Evolutionary conservation across 495 filamentous ascomycete species (phyloP).

Genomic region (Niebla homalea): DNA sequence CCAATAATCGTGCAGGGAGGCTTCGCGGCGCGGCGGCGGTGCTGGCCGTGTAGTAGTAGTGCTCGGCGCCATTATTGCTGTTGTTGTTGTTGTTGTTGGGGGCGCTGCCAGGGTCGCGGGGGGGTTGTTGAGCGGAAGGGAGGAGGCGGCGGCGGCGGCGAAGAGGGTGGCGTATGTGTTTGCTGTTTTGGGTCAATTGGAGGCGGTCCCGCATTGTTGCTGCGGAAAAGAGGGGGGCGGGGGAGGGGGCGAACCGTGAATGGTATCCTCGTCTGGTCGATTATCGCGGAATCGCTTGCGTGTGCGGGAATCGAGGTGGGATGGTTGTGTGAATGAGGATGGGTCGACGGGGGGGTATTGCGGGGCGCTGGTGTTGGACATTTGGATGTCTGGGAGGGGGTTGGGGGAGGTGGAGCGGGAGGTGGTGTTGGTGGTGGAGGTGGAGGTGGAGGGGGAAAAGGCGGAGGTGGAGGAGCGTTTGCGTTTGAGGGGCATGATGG

Average conservation of each 20-base stretch:
- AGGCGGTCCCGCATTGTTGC: neutral
- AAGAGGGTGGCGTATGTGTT: slow-evolving; percentile 28
- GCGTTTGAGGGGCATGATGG: slow-evolving; percentile 36
- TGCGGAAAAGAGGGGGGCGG: neutral
- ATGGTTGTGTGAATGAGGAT: slow-evolving; percentile 14
- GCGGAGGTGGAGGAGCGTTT: slow-evolving; percentile 32
- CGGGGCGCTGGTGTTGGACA: neutral
- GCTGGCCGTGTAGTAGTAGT: too few relatives aligned
- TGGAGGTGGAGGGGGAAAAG: slow-evolving; percentile 25
- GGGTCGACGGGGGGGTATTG: neutral
- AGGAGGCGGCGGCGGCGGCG: slow-evolving; percentile 34
- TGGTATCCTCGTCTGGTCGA: slow-evolving; percentile 31
- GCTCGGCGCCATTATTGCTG: too few relatives aligned
- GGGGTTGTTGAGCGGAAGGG: too few relatives aligned
- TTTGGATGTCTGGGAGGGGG: slow-evolving; percentile 10
- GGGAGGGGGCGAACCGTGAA: slow-evolving; percentile 26
- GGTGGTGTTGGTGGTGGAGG: slow-evolving; percentile 19
- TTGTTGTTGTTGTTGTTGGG: neutral
- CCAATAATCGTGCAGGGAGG: slow-evolving; percentile 11
- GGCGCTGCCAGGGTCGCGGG: slow-evolving; percentile 6
- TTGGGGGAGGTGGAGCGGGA: slow-evolving; percentile 12
- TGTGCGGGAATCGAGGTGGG: slow-evolving; percentile 37
- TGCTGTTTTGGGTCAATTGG: slow-evolving; percentile 3
- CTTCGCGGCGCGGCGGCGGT: slow-evolving; percentile 5
- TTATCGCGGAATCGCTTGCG: slow-evolving; percentile 38